Percentiles rank a stretch among this genome's conserved stretches.
These are phyloP conservation scores for Schizochytrium sp. DNA, from an alignment of 108 stramenopile species.

Conservation along the genomic window DNA sequence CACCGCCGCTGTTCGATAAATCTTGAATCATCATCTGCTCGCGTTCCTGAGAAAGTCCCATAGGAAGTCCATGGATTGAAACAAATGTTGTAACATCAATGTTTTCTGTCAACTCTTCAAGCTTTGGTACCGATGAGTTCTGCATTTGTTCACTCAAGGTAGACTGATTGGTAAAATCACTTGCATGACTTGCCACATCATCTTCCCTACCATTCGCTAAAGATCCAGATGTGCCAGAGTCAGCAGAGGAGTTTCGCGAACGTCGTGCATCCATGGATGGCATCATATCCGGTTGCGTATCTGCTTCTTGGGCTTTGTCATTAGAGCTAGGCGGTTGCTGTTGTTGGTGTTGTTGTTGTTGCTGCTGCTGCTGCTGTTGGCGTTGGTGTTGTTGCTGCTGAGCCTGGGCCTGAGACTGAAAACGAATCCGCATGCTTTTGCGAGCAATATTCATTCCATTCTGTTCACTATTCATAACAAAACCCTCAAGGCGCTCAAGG, in stretches of 20 bases:
- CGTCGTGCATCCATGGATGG: too few species aligned
- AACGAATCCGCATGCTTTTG: slow-evolving; percentile 6
- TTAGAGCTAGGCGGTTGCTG: neutral
- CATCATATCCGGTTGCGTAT: too few species aligned
- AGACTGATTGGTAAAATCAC: neutral
- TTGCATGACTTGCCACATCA: neutral
- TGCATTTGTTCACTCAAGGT: neutral
- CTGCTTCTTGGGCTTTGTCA: neutral
- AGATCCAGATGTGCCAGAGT: too few species aligned
- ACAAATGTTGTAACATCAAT: slow-evolving; percentile 1
- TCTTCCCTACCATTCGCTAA: too few species aligned
- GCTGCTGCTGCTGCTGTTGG: neutral
- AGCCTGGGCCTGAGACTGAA: neutral
- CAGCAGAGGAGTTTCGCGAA: too few species aligned
- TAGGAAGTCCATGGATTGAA: neutral
- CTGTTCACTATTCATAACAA: neutral
- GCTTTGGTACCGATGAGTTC: neutral
- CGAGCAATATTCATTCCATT: neutral
- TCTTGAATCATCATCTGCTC: slow-evolving; percentile 47
- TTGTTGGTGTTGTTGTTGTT: neutral
- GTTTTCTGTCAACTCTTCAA: neutral
- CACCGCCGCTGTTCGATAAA: neutral
- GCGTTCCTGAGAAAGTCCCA: slow-evolving; percentile 26
- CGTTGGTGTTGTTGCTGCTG: neutral
- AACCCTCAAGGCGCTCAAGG: neutral